phyloP scores from a whole-genome alignment of 352 stramenopile genomes.

The Elongisporangium prolatum region DNA sequence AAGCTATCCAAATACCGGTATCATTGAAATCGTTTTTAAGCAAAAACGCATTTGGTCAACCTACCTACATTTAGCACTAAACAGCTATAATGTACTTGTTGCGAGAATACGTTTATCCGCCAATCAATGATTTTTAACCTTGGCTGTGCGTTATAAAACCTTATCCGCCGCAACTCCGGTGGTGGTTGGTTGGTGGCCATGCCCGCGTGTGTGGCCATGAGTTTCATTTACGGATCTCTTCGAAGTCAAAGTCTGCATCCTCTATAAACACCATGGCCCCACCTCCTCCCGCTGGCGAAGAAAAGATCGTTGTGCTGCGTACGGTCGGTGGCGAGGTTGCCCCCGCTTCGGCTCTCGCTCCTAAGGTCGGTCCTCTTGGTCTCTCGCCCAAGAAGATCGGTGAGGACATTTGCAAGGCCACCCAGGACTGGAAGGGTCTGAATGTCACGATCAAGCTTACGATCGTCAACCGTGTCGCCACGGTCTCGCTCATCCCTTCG shows the following conservation, averaged over 20 bases:
- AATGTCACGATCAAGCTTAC: slow-evolving; percentile 99
- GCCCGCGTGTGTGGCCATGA: slow-evolving; percentile 7
- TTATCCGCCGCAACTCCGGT: background rate
- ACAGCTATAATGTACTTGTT: background rate
- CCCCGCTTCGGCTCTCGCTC: slow-evolving; percentile 97
- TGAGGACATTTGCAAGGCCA: slow-evolving; percentile 99
- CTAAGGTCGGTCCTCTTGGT: slow-evolving; percentile 99
- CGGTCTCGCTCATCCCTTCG: slow-evolving; percentile 96
- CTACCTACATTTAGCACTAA: background rate
- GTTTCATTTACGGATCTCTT: slow-evolving; percentile 13
- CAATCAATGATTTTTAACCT: background rate
- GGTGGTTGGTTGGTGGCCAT: slow-evolving; percentile 28
- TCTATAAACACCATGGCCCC: slow-evolving; percentile 90
- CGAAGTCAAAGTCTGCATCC: slow-evolving; percentile 60
- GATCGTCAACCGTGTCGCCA: slow-evolving; percentile 98
- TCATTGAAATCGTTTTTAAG: no score
- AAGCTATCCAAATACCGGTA: background rate
- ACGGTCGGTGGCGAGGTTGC: slow-evolving; percentile 99
- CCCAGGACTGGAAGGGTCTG: slow-evolving; percentile 99
- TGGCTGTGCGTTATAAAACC: background rate
- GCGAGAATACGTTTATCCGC: background rate
- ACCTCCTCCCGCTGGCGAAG: slow-evolving; percentile 85
- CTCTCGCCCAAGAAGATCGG: slow-evolving; percentile 99
- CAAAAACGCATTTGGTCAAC: no score
- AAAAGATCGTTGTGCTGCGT: slow-evolving; percentile 96